These are phyloP conservation scores for Pontederia crassipes DNA, from an alignment of 176 grass and related monocot species.

Conservation along the genomic window DNA sequence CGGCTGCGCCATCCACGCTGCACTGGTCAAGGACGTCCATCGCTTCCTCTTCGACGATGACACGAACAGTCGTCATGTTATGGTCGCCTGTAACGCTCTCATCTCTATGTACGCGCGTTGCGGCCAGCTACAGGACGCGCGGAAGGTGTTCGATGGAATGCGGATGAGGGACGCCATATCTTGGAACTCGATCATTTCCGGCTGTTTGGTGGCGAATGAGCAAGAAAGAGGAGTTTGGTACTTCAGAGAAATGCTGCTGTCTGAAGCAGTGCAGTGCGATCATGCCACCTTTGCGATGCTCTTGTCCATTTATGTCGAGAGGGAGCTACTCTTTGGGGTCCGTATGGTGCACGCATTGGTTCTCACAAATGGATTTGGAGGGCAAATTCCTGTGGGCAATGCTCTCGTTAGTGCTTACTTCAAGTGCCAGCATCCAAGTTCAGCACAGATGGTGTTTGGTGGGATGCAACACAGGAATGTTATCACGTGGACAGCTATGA, in stretches of 20 bases:
- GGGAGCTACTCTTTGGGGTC: conserved; percentile 23
- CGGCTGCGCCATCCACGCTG: conserved; percentile 54
- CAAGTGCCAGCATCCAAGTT: conserved; percentile 24
- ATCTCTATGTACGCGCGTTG: conserved; percentile 60
- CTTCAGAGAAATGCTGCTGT: conserved; percentile 45
- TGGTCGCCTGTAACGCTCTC: conserved; percentile 63
- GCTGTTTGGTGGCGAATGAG: conserved; percentile 17
- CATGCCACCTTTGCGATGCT: conserved; percentile 51
- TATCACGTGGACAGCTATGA: conserved; percentile 76
- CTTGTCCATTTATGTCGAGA: conserved; percentile 36
- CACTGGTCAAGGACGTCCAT: conserved; percentile 34
- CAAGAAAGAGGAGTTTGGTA: conserved; percentile 22
- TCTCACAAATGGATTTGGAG: conserved; percentile 27
- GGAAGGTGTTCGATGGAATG: conserved; percentile 70
- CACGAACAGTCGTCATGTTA: conserved; percentile 5
- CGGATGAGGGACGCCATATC: conserved; percentile 55
- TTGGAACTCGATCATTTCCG: conserved; percentile 69
- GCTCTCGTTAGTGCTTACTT: conserved; percentile 60
- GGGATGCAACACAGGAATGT: conserved; percentile 48
- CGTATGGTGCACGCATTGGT: conserved; percentile 39
- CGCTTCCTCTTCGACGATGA: conserved; percentile 18
- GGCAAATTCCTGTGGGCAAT: conserved; percentile 41
- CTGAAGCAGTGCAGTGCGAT: conserved; percentile 22
- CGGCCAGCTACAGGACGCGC: conserved; percentile 28
- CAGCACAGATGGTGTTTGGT: conserved; percentile 36